Percentiles rank a stretch among this genome's conserved stretches.
These are phyloP conservation scores for Zygotorulaspora chibaensis DNA, from an alignment of 805 yeast genomes.

Conservation along the genomic window DNA sequence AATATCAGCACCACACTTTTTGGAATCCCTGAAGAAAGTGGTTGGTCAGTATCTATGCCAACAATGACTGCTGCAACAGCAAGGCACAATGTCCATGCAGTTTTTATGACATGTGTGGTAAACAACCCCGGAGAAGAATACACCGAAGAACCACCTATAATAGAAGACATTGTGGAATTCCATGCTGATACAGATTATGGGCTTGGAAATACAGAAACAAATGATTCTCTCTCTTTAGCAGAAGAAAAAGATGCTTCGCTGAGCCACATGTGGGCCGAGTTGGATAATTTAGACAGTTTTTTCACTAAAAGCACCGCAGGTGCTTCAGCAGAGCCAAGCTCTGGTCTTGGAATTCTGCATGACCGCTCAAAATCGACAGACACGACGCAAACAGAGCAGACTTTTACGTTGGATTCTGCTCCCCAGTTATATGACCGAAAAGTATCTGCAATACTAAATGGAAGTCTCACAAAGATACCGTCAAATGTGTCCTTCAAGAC, in stretches of 20 bases:
- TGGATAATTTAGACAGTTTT: conserved; percentile 84
- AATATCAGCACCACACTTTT: conserved; percentile 84
- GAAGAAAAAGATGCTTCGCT: conserved; percentile 71
- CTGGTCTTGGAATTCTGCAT: conserved; percentile 30
- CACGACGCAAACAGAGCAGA: conserved; percentile 48
- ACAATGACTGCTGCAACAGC: conserved; percentile 84
- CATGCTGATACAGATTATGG: conserved; percentile 34
- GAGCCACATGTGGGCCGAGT: conserved; percentile 88
- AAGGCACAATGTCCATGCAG: conserved; percentile 91
- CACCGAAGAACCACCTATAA: conserved; percentile 18
- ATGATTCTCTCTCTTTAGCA: conserved; percentile 33
- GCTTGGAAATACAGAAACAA: conserved; percentile 25
- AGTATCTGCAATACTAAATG: conserved; percentile 67
- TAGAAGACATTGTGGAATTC: conserved; percentile 32
- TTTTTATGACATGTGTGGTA: conserved; percentile 74
- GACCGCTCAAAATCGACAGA: conserved; percentile 51
- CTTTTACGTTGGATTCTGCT: conserved; percentile 60
- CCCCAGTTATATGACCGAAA: conserved; percentile 77
- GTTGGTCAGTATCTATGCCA: conserved; percentile 98
- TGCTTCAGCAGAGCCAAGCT: conserved; percentile 11
- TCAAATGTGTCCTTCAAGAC: conserved; percentile 76
- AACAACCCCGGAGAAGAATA: conserved; percentile 19
- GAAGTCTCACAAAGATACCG: conserved; percentile 67
- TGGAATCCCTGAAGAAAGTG: conserved; percentile 86
- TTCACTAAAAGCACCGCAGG: conserved; percentile 56